Conservation (phyloP, 805 yeast species). For the Candida lessepsii region DNA sequence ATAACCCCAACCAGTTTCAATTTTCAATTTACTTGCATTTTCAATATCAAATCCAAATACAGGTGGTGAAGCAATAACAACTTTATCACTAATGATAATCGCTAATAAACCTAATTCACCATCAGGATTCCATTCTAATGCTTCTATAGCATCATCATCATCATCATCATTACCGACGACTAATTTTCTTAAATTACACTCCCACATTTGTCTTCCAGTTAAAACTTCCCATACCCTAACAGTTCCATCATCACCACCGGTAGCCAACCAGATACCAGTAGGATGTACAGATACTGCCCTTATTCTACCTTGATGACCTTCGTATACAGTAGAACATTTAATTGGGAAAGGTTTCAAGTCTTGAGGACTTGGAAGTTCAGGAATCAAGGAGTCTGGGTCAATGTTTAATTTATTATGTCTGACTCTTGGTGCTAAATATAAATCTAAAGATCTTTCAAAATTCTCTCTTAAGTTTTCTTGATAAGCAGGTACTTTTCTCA, state of each 20-base stretch:
- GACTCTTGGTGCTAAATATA: constrained; percentile 94
- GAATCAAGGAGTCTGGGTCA: constrained; percentile 94
- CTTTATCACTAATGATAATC: constrained; percentile 75
- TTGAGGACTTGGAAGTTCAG: constrained; percentile 94
- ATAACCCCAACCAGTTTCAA: constrained; percentile 92
- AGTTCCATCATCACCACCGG: constrained; percentile 96
- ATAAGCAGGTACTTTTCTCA: constrained; percentile 94
- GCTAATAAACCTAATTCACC: constrained; percentile 74
- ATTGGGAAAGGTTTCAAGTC: constrained; percentile 97
- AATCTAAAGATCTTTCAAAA: constrained; percentile 90
- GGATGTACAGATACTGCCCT: constrained; percentile 85
- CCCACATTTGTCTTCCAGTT: constrained; percentile 91
- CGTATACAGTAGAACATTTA: constrained; percentile 75
- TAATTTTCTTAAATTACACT: constrained; percentile 31
- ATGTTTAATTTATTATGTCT: constrained; percentile 87
- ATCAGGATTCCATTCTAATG: constrained; percentile 89
- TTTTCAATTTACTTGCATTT: constrained; percentile 69
- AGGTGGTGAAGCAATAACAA: constrained; percentile 83
- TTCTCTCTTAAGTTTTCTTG: constrained; percentile 81
- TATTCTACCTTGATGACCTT: constrained; percentile 81
- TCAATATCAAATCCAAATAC: constrained; percentile 86
- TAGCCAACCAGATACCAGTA: constrained; percentile 90
- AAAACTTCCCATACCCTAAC: constrained; percentile 95
- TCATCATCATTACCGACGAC: constrained; percentile 52
- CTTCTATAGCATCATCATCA: constrained; percentile 78